Base-by-base conservation (phyloP, 495 filamentous ascomycete species). In the Podospora pseudopauciseta region DNA sequence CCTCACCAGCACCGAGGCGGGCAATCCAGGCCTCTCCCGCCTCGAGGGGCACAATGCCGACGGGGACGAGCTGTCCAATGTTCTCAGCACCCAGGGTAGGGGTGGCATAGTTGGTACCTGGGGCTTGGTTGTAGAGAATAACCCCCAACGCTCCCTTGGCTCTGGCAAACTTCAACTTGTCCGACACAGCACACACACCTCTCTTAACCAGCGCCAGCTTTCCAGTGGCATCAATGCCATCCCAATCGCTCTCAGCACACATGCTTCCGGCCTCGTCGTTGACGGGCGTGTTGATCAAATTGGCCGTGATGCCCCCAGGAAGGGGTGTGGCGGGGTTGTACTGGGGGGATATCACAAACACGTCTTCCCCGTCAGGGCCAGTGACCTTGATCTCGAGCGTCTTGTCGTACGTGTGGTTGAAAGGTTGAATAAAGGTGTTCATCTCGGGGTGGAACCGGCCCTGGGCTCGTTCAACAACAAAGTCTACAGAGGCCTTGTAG, bases 401-500 rank as follows among this genome's bases (percentile, higher is more conserved):
- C 65, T 76, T 69, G 34, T 74, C 72, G 65, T 74, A 75, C 26
- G 75, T 76, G 53, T 75, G 78, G 61, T 67, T 75, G 77, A 88
- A 90, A 0, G 80, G 75, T 74, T 92, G 88, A 64, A 81, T 80
- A 70, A 82, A 79, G 55, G 89, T 78, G 72, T 78, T 74, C 44
- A 73, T 70, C 57, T 76, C 32, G 9, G 59, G n/a, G 63, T 20
- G 61, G 69, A 80, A 76, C 2, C 74, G 76, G 65, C 68, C 81
- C 72, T 74, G 65, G 0, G 73, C 73, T 9, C 77, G 79, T 56
- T 78, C 76, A 59, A 86, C 84, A 66, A 92, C 72, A 67, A 84
- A 92, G 58, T 90, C 79, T 58, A 90, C 81, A 1, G 87, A 92
- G 64, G 83, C 82, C 53, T 87, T 84, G 77, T 91, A 89, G 19